Percentiles rank a stretch among this genome's conserved stretches.
Conservation (phyloP, 78 protist genomes). For the Dictyostelium intermedium region DNA sequence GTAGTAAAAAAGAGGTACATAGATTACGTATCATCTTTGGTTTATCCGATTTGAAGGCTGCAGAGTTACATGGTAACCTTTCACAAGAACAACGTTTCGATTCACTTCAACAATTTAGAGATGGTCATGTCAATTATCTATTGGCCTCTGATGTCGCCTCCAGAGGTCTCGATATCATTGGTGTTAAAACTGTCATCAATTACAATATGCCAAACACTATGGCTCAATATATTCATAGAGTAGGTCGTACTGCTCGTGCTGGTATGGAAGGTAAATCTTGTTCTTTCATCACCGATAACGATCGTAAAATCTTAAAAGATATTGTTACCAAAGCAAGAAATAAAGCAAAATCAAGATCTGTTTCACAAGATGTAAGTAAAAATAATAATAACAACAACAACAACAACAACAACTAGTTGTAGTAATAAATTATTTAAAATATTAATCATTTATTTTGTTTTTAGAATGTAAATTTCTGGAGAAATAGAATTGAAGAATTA, state of each 20-base stretch:
- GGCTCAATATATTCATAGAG: constrained; percentile 91
- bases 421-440: no score
- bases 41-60: constrained; percentile 80
- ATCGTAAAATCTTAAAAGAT: constrained; percentile 84
- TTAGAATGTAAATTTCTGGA: constrained; percentile 47
- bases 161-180: constrained; percentile 95
- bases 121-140: constrained; percentile 76
- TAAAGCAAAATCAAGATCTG: constrained; percentile 67
- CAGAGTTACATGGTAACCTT: constrained; percentile 89
- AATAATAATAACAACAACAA: no score
- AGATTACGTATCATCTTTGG: constrained; percentile 82
- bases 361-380: constrained; percentile 49
- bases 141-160: constrained; percentile 96
- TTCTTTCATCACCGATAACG: constrained; percentile 92
- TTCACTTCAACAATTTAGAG: constrained; percentile 81
- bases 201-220: constrained; percentile 84
- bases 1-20: constrained; percentile 66
- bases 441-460: no score
- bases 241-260: constrained; percentile 93
- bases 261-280: constrained; percentile 89
- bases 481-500: constrained; percentile 59
- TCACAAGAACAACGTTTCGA: constrained; percentile 72
- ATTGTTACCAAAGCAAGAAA: constrained; percentile 75
- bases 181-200: constrained; percentile 92
- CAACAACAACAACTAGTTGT: no score